Evolutionary conservation across 139 green algal species (phyloP).

Genomic region (Asterochloris sp.): DNA sequence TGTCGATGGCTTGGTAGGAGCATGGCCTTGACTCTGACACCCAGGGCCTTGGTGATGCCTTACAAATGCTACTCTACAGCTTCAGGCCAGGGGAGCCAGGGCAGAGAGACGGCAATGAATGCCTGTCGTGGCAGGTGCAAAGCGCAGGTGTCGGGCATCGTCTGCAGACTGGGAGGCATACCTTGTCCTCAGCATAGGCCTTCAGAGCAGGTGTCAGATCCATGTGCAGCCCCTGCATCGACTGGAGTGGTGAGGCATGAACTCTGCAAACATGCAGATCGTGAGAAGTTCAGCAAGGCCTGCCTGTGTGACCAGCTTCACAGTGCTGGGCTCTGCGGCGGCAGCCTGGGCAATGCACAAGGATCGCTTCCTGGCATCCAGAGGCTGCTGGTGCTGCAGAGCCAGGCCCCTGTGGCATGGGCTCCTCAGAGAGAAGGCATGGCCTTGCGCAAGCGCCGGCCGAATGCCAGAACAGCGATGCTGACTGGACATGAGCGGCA

Average conservation of each 20-base stretch:
- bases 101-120: not conserved
- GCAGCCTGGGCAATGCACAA: no score
- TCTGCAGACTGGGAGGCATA: not conserved
- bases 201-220: not conserved
- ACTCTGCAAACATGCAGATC: no score
- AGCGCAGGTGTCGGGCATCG: not conserved
- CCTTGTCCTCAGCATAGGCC: conserved; percentile 16
- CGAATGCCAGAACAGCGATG: no score
- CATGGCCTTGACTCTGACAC: not conserved
- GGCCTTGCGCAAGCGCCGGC: no score
- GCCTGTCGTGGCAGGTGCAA: not conserved
- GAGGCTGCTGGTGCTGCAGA: no score
- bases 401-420: no score
- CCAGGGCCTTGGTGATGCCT: not conserved
- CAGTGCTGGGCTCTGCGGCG: no score
- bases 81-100: not conserved
- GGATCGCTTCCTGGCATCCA: no score
- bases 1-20: not conserved
- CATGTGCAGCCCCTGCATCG: conserved; percentile 10
- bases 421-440: no score
- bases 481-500: no score
- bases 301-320: no score
- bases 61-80: not conserved
- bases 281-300: no score
- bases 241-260: not conserved